These are phyloP conservation scores for Chlamydomonas sphaeroides DNA, from an alignment of 139 green algal species.

Conservation along the genomic window DNA sequence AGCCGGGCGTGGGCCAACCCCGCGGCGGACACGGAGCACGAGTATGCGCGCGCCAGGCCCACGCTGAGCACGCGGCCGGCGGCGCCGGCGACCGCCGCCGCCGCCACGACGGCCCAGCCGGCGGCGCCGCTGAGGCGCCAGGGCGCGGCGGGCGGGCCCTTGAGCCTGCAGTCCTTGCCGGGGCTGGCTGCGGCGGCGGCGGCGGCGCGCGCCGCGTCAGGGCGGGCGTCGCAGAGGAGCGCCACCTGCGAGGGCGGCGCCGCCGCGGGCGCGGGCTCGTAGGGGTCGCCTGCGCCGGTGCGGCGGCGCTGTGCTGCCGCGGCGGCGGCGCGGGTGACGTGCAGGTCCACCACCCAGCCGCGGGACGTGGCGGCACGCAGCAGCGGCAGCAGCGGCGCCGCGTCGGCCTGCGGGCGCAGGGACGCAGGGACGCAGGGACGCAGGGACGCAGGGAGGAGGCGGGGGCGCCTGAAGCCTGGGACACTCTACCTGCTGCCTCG, in stretches of 20 bases:
- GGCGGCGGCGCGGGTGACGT: background rate
- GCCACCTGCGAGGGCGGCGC: too few species aligned
- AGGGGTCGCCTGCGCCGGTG: background rate
- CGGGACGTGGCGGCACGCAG: constrained; percentile 3
- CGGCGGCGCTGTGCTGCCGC: too few species aligned
- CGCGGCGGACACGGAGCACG: background rate
- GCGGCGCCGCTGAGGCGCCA: constrained; percentile 21
- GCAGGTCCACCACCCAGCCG: constrained; percentile 21
- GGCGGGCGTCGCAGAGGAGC: too few species aligned
- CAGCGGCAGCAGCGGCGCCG: background rate
- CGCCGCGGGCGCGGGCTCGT: too few species aligned
- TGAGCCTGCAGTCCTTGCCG: background rate
- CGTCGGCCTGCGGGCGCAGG: constrained; percentile 3
- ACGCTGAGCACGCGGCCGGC: background rate
- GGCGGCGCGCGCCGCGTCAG: too few species aligned
- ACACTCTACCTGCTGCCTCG: background rate
- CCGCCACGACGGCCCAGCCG: background rate
- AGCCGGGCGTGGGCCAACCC: too few species aligned
- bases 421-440: background rate
- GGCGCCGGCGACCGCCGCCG: background rate
- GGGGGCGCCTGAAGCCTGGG: background rate
- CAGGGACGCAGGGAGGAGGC: background rate
- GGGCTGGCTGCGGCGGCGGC: background rate
- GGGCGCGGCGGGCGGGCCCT: background rate
- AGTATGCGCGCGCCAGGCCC: too few species aligned